Conservation (phyloP, 208 protist species). For the Hexamita inflata region DNA sequence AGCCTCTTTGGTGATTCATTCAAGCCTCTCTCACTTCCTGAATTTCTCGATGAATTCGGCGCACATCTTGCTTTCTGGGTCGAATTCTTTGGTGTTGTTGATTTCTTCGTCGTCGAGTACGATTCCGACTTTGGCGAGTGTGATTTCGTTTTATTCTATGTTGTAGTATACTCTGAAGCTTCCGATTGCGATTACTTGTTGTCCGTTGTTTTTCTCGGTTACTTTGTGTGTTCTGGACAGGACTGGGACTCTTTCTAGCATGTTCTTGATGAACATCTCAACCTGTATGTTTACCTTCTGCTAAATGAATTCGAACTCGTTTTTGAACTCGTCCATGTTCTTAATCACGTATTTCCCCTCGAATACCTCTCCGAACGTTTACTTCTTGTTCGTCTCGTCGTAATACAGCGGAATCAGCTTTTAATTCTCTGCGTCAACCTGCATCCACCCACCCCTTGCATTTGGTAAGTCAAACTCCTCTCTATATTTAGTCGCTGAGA, state of each 20-base stretch:
- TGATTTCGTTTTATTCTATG: not conserved
- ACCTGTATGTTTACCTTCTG: not conserved
- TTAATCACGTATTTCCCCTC: not conserved
- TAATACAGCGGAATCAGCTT: not conserved
- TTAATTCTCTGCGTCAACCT: not conserved
- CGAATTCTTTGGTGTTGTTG: too few species aligned
- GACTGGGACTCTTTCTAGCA: not conserved
- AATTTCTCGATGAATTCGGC: too few species aligned
- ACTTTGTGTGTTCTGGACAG: not conserved
- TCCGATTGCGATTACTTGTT: not conserved
- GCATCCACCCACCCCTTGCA: not conserved
- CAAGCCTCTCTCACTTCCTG: too few species aligned
- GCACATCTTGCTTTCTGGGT: too few species aligned
- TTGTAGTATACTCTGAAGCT: not conserved
- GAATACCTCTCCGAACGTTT: not conserved
- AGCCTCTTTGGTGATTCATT: too few species aligned
- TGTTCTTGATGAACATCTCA: not conserved
- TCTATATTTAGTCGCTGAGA: conserved; percentile 29
- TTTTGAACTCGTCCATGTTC: not conserved
- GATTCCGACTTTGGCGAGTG: not conserved
- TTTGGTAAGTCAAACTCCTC: not conserved
- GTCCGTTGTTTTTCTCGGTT: not conserved
- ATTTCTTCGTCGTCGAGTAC: too few species aligned
- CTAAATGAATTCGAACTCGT: not conserved
- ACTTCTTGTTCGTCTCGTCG: not conserved